Conservation (phyloP, 192 early-diverging fungal species). For the Nowakowskiella sp. region DNA sequence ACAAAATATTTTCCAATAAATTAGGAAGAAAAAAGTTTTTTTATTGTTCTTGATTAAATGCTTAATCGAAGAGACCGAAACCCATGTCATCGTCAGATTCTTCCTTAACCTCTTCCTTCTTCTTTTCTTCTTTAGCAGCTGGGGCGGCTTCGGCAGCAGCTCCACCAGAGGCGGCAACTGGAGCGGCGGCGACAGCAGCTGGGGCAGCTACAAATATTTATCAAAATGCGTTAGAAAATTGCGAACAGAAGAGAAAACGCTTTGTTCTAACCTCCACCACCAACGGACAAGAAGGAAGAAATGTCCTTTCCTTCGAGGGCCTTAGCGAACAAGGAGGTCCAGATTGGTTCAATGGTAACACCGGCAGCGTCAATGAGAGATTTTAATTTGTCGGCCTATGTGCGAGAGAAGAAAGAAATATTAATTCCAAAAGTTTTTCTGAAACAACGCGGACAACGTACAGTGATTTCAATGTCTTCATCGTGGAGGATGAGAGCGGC, state of each 20-base stretch:
- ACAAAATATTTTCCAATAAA: no score
- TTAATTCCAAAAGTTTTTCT: not conserved
- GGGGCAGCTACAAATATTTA: constrained; percentile 42
- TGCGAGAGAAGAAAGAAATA: not conserved
- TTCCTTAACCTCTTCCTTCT: constrained; percentile 45
- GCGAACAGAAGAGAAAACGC: not conserved
- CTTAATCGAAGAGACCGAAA: constrained; percentile 47
- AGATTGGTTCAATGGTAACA: constrained; percentile 86
- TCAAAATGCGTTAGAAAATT: no score
- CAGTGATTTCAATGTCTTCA: constrained; percentile 93
- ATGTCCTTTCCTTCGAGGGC: constrained; percentile 92
- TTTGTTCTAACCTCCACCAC: constrained; percentile 24
- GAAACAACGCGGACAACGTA: constrained; percentile 41
- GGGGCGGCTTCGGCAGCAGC: constrained; percentile 38
- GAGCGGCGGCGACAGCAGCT: constrained; percentile 44
- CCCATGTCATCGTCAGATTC: constrained; percentile 48
- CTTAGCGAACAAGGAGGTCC: constrained; percentile 95
- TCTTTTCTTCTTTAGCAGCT: constrained; percentile 40
- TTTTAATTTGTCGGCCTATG: constrained; percentile 85
- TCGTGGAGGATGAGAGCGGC: constrained; percentile 97
- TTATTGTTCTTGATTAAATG: not conserved
- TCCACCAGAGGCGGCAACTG: constrained; percentile 38
- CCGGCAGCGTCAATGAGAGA: constrained; percentile 87
- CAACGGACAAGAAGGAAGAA: constrained; percentile 83
- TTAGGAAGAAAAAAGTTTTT: no score